Evolutionary conservation across 116 monocot genomes (phyloP).

Genomic region (Dioscorea cayenensis): DNA sequence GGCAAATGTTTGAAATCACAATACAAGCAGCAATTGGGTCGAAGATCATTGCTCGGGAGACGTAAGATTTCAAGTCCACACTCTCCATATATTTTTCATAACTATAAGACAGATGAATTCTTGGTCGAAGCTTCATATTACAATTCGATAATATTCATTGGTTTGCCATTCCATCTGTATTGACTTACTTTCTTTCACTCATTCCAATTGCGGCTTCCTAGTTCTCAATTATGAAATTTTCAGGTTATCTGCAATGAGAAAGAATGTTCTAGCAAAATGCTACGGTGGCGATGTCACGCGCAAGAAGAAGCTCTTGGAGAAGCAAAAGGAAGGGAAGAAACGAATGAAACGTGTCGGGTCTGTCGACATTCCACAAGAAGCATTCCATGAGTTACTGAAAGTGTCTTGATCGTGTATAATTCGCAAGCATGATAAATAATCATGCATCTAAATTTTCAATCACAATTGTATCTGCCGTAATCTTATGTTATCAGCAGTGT

Average conservation of each 20-base stretch:
- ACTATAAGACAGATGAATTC: too few species aligned
- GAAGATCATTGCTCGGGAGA: slow-evolving; percentile 88
- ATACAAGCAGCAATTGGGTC: slow-evolving; percentile 98
- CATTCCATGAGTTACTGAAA: slow-evolving; percentile 84
- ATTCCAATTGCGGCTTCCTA: not conserved
- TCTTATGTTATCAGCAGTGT: too few species aligned
- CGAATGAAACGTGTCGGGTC: slow-evolving; percentile 95
- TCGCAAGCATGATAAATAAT: too few species aligned
- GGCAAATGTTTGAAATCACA: slow-evolving; percentile 99
- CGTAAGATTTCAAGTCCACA: slow-evolving; percentile 34
- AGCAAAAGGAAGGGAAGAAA: slow-evolving; percentile 99
- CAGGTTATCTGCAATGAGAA: slow-evolving; percentile 90
- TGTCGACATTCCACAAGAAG: slow-evolving; percentile 96
- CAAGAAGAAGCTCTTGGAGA: slow-evolving; percentile 94
- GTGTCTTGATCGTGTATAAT: slow-evolving; percentile 22
- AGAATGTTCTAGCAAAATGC: slow-evolving; percentile 97
- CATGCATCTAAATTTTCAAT: too few species aligned
- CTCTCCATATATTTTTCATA: not conserved
- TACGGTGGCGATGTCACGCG: slow-evolving; percentile 96
- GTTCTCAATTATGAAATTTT: not conserved
- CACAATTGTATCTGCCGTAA: too few species aligned
- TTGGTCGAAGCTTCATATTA: too few species aligned
- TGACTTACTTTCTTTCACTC: not conserved
- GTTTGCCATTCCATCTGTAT: not conserved
- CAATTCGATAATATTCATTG: too few species aligned